Base-by-base conservation (phyloP, 805 yeast genomes). In the Candida golubevii region DNA sequence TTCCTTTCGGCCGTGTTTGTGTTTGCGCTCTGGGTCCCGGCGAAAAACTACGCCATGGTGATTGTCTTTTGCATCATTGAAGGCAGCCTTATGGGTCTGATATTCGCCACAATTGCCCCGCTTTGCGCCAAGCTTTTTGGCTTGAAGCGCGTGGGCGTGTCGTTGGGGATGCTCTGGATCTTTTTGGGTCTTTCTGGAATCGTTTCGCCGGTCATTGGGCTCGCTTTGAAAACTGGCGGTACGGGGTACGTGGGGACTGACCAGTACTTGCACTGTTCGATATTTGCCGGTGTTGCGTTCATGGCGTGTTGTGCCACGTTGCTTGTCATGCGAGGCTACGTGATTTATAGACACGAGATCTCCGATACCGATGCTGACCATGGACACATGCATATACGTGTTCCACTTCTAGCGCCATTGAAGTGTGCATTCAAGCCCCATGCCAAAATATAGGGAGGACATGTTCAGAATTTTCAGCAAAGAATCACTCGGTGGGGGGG, bases 161-260 rank as follows among this genome's bases (percentile, higher is more conserved):
- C 72, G 0, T 62, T 74, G 41, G 74, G 79, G 14, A 69, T 78
- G 76, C 50, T 75, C 4, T 82, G 85, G 85, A 53, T 71, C 11
- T 60, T 72, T 31, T 55, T 74, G 36, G 86, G 83, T 8, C 46
- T 63, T 0, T 65, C 77, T 29, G 79, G 79, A 2, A 59, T 78
- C n/a, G 74, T 70, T 1, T 73, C 86, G 1, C 87, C 87, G 1
- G 71, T 81, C 18, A 74, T 82, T 47, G 87, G 87, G 6, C 67
- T 79, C 13, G 61, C 72, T 9, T 63, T 82, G 38, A 78, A 78
- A 45, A 46, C 53, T 18, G 60, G 61, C 8, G 49, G 54, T 18
- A 36, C 38, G 3, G 55, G 52, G 1, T 48, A 41, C 23, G 59
- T 58, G 23, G 67, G 67, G 34, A 75, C 81, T 7, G 59, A 65